A percentile compares a stretch with the other conserved stretches of the same genome.
Conservation (phyloP, 2,329 filamentous ascomycete genomes). For the Bipolaris sorokiniana region DNA sequence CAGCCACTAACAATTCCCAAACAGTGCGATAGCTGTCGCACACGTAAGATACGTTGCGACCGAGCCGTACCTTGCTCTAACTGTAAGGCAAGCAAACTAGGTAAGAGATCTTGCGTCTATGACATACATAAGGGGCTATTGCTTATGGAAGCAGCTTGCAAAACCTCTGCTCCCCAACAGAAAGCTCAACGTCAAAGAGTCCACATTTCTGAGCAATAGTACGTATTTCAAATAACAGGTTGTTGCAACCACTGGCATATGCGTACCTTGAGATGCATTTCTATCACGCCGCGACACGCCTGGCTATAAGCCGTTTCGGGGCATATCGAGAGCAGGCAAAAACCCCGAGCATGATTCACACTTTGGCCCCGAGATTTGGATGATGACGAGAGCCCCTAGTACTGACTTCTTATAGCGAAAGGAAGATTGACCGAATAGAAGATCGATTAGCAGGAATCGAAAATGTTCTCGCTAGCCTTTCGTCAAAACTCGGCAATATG, state of each 20-base stretch:
- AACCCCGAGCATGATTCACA: background rate
- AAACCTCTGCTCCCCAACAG: slow-evolving; percentile 40
- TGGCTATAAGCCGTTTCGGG: no score
- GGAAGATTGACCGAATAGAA: slow-evolving; percentile 61
- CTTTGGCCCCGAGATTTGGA: background rate
- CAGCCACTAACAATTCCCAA: slow-evolving; percentile 10
- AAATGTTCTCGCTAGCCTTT: slow-evolving; percentile 47
- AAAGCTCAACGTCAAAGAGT: slow-evolving; percentile 43
- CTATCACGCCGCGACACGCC: background rate
- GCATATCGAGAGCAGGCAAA: background rate
- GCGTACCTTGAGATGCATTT: background rate
- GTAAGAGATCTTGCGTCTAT: slow-evolving; percentile 25
- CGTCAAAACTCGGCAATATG: slow-evolving; percentile 37
- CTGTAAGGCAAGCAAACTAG: slow-evolving; percentile 45
- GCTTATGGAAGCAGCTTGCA: slow-evolving; percentile 36
- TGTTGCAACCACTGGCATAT: background rate
- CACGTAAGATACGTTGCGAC: slow-evolving; percentile 46
- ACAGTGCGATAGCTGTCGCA: slow-evolving; percentile 46
- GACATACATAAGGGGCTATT: background rate
- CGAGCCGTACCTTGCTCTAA: slow-evolving; percentile 45
- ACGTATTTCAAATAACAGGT: slow-evolving; percentile 15
- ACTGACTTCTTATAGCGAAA: slow-evolving; percentile 50
- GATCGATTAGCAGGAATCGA: slow-evolving; percentile 59
- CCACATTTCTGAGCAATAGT: slow-evolving; percentile 49
- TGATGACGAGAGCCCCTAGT: background rate